A percentile compares a stretch with the other conserved stretches of the same genome.
Conservation (phyloP, 345 rosid species). For the Camelina laxa region DNA sequence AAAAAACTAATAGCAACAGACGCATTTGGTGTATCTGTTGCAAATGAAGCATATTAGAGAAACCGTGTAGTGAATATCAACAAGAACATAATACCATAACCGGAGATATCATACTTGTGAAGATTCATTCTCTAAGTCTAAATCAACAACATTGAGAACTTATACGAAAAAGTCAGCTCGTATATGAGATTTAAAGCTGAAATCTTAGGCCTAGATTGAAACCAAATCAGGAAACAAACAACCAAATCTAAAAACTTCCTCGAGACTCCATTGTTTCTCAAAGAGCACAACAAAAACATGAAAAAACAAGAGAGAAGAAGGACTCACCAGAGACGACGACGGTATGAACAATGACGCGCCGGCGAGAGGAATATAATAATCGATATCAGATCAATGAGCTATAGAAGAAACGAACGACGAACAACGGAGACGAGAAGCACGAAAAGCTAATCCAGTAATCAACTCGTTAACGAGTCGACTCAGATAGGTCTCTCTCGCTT, state of each 20-base stretch:
- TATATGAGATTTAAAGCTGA: background rate
- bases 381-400: conserved; percentile 23
- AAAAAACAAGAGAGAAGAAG: background rate
- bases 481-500: conserved; percentile 35
- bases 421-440: conserved; percentile 21
- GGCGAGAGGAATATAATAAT: conserved; percentile 8
- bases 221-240: conserved; percentile 23
- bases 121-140: background rate
- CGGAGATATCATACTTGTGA: background rate
- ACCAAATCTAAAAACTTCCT: conserved; percentile 5
- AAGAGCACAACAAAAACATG: background rate
- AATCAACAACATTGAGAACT: background rate
- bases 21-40: conserved; percentile 7
- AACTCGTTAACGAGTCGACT: conserved; percentile 45
- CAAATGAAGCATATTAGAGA: conserved; percentile 9
- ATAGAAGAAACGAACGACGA: background rate
- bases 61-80: background rate
- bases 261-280: background rate
- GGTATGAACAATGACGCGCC: conserved; percentile 24
- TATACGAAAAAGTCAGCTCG: too few species aligned
- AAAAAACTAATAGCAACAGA: conserved; percentile 3
- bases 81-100: background rate
- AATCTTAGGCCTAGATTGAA: conserved; percentile 1
- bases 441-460: conserved; percentile 11
- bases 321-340: conserved; percentile 29